Evolutionary conservation across 768 basidiomycete genomes (phyloP).

Genomic region (Lentinula detonsa): DNA sequence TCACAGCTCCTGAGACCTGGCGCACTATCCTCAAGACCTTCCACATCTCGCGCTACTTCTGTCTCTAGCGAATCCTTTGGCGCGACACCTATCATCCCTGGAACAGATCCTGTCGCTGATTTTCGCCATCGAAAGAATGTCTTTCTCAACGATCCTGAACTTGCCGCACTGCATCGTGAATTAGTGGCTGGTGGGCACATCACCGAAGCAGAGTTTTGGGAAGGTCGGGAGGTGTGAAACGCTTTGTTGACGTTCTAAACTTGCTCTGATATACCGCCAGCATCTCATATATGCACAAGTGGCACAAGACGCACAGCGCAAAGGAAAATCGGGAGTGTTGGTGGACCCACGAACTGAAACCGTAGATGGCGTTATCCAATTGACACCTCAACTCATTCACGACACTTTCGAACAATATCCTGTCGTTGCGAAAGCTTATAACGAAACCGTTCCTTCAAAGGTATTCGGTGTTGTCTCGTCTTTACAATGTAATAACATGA

Average conservation of each 20-base stretch:
- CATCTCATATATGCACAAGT: conserved; percentile 74
- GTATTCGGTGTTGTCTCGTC: conserved; percentile 29
- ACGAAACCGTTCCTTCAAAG: conserved; percentile 85
- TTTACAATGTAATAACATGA: conserved; percentile 1
- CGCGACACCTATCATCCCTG: conserved; percentile 49
- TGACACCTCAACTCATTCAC: conserved; percentile 86
- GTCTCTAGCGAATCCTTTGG: conserved; percentile 46
- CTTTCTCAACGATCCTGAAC: conserved; percentile 68
- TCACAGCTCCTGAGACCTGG: conserved; percentile 25
- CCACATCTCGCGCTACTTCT: conserved; percentile 58
- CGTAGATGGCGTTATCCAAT: conserved; percentile 76
- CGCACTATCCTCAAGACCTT: conserved; percentile 31
- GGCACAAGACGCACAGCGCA: conserved; percentile 65
- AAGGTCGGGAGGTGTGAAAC: conserved; percentile 75
- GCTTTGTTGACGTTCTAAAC: conserved; percentile 1
- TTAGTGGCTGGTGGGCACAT: conserved; percentile 83
- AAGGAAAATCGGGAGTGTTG: conserved; percentile 79
- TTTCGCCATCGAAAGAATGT: conserved; percentile 77
- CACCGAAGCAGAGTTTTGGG: conserved; percentile 95
- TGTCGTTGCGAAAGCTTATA: conserved; percentile 87
- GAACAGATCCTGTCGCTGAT: conserved; percentile 56
- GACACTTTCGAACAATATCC: conserved; percentile 99
- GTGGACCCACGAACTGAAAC: conserved; percentile 87
- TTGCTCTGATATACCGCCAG: conserved; percentile 29
- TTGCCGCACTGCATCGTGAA: conserved; percentile 79